These are phyloP conservation scores for Cucumis hystrix DNA, from an alignment of 306 rosid genomes.

Conservation along the genomic window DNA sequence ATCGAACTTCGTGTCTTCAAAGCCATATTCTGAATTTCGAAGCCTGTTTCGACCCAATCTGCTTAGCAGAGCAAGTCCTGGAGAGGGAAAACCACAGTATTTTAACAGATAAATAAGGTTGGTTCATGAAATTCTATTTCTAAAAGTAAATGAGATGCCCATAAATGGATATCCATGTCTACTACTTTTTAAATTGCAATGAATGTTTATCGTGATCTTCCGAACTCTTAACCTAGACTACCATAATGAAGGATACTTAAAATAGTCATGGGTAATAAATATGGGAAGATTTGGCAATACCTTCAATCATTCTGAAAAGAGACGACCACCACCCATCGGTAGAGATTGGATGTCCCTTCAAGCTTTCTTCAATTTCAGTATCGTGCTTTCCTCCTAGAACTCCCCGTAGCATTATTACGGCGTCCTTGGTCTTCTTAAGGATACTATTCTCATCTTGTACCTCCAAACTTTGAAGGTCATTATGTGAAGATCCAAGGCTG, in stretches of 20 bases:
- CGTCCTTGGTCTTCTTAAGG: constrained; percentile 47
- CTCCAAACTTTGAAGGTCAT: constrained; percentile 50
- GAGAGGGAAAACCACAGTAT: neutral
- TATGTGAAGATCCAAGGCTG: constrained; percentile 73
- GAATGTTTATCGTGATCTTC: neutral
- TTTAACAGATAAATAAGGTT: neutral
- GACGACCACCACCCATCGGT: constrained; percentile 70
- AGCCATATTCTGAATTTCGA: constrained; percentile 32
- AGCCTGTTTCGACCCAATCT: constrained; percentile 55
- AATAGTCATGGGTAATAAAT: neutral
- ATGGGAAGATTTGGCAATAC: constrained; percentile 23
- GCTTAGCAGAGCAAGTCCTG: constrained; percentile 80
- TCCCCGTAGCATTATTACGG: constrained; percentile 54
- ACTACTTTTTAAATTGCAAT: neutral
- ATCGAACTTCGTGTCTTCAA: constrained; percentile 43
- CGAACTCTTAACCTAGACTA: neutral
- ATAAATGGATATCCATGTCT: neutral
- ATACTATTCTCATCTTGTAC: constrained; percentile 31
- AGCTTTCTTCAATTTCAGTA: constrained; percentile 46
- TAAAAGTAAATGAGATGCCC: neutral
- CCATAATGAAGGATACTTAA: neutral
- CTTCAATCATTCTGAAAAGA: constrained; percentile 80
- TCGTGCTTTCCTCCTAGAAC: constrained; percentile 82
- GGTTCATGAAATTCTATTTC: neutral
- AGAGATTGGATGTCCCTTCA: constrained; percentile 30